Evolutionary conservation across 192 early-diverging fungal species (phyloP).

Genomic region (Coemansia sp.): DNA sequence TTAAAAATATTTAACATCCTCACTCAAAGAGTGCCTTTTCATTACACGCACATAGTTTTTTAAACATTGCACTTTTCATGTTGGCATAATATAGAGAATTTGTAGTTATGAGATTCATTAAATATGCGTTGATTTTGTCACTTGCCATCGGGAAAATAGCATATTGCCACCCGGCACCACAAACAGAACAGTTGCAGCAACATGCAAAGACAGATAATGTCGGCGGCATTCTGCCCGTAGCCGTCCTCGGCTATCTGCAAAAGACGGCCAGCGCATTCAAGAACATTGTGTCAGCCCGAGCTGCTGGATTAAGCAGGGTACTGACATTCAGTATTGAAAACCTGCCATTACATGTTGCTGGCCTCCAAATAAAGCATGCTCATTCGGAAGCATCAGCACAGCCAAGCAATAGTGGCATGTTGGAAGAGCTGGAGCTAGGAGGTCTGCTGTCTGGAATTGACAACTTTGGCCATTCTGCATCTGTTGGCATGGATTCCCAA

Average conservation of each 20-base stretch:
- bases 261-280: constrained; percentile 4
- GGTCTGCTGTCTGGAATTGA: not conserved
- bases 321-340: constrained; percentile 22
- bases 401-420: not conserved
- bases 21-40: no score
- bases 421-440: not conserved
- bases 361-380: not conserved
- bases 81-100: no score
- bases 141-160: not conserved
- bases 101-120: not conserved
- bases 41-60: no score
- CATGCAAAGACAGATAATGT: not conserved
- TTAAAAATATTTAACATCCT: no score
- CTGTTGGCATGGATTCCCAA: no score
- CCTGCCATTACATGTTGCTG: constrained; percentile 10
- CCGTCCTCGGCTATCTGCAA: constrained; percentile 20
- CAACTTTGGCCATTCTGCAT: not conserved
- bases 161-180: constrained; percentile 4
- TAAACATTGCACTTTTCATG: not conserved
- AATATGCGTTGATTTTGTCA: not conserved
- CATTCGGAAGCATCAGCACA: not conserved
- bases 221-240: constrained; percentile 8
- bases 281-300: not conserved
- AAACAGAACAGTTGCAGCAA: not conserved
- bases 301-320: constrained; percentile 5